Percentiles rank a stretch among this genome's conserved stretches.
phyloP scores from a whole-genome alignment of 305 asterid genomes.

The Fraxinus velutina region DNA sequence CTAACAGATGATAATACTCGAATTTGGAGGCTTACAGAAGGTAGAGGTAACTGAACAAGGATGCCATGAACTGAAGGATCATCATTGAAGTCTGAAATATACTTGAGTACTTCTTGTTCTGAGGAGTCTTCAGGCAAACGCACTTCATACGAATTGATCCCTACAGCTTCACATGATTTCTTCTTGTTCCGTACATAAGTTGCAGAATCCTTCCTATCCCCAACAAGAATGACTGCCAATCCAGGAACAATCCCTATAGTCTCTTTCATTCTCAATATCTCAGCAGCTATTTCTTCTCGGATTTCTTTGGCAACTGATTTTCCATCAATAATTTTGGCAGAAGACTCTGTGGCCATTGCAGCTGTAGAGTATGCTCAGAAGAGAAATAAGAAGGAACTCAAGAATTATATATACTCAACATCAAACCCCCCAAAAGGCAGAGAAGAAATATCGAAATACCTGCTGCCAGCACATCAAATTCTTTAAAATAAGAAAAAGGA shows the following conservation, averaged over 20 bases:
- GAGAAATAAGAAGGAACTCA: constrained; percentile 9
- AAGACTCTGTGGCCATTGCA: constrained; percentile 48
- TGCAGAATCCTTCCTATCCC: constrained; percentile 93
- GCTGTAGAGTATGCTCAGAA: constrained; percentile 38
- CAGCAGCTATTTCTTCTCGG: constrained; percentile 71
- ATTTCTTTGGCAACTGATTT: constrained; percentile 67
- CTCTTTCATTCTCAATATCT: constrained; percentile 77
- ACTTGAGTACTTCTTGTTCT: constrained; percentile 72
- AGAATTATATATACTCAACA: not conserved
- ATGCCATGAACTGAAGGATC: constrained; percentile 87
- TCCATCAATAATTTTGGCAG: constrained; percentile 79
- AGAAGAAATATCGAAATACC: not conserved
- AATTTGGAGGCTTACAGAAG: constrained; percentile 59
- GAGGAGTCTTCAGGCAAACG: constrained; percentile 62
- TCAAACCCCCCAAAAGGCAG: not conserved
- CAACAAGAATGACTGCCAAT: constrained; percentile 84
- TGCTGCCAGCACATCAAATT: not conserved
- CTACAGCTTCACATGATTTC: constrained; percentile 76
- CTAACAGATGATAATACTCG: not conserved
- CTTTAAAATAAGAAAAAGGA: not conserved
- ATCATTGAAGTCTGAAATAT: constrained; percentile 61
- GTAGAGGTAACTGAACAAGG: constrained; percentile 93
- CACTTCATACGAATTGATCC: constrained; percentile 77
- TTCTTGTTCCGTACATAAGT: constrained; percentile 89
- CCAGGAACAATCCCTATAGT: constrained; percentile 77